These are phyloP conservation scores for Trichaptum fuscoviolaceum DNA, from an alignment of 768 basidiomycete species.

Conservation along the genomic window DNA sequence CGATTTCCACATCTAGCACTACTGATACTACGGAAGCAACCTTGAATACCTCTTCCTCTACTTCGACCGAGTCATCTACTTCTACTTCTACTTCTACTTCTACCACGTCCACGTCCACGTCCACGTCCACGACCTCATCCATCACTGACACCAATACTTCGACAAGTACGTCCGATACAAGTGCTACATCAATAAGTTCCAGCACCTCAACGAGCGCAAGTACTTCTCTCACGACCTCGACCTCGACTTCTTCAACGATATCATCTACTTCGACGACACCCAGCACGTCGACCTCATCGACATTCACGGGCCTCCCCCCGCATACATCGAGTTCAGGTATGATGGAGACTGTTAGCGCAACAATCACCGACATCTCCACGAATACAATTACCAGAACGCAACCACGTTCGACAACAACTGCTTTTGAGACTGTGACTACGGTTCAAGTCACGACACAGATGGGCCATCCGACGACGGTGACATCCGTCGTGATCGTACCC, in stretches of 20 bases:
- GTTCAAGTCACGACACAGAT: neutral
- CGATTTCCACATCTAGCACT: neutral
- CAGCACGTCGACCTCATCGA: neutral
- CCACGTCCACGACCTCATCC: neutral
- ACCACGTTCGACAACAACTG: neutral
- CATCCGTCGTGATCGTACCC: neutral
- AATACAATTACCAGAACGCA: neutral
- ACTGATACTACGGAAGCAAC: neutral
- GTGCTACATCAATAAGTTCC: neutral
- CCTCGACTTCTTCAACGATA: neutral
- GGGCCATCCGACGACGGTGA: neutral
- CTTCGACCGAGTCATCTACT: neutral
- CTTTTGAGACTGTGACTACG: neutral
- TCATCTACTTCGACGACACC: neutral
- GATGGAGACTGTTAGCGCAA: neutral
- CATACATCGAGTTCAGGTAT: neutral
- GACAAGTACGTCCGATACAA: neutral
- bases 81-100: neutral
- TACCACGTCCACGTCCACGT: neutral
- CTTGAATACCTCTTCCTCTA: neutral
- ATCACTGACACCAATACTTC: neutral
- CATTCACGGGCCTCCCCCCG: neutral
- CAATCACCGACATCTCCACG: neutral
- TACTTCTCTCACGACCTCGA: neutral
- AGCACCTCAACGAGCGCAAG: neutral